Base-by-base conservation (phyloP, 2,329 filamentous ascomycete species). In the Microsporum audouinii region DNA sequence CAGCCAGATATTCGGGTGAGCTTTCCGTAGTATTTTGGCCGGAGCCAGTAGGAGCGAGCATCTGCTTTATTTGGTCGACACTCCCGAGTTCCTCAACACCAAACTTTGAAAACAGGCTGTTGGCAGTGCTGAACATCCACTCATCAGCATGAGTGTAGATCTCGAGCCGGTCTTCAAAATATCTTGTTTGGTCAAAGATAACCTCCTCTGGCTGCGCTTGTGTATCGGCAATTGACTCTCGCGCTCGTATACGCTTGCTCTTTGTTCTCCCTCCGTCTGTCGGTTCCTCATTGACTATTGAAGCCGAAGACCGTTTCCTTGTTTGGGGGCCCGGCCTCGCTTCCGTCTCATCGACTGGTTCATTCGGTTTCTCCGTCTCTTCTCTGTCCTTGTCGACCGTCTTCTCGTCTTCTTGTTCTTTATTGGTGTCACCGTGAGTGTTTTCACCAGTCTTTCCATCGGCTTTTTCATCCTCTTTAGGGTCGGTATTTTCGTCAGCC, bases 241-340 rank as follows among this genome's bases (percentile, higher is more conserved):
- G 78, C 34, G 82, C 82, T 59, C 83, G 79, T 17, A 84, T 79
- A 39, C 84, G 78, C 67, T 84, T 83, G 69, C 83, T 85, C 66
- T 83, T 83, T 10, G 76, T 73, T 56, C 84, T 78, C 23, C 79
- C 78, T 57, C 80, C 80, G 63, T 86, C 83, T 10, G 74, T 74
- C 10, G 76, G 77, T 58, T 86, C 84, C 1, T 83, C 78, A 33
- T 84, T 75, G 7, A 80, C 82, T 57, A 82, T 80, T 23, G 80
- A 82, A 58, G 84, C 81, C 12, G 81, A 82, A 2, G 83, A 85
- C 61, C 84, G 76, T 70, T 87, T 87, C 23, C 84, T 78, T 72
- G 67, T 56, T 68, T 72, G 62, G 36, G 62, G 51, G 34, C 59
- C 41, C 56, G 65, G 65, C 59, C 76, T 77, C 33, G 65, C 61